A percentile compares a stretch with the other conserved stretches of the same genome.
Evolutionary conservation across 495 filamentous ascomycete genomes (phyloP).

Genomic region (Tuber brumale): DNA sequence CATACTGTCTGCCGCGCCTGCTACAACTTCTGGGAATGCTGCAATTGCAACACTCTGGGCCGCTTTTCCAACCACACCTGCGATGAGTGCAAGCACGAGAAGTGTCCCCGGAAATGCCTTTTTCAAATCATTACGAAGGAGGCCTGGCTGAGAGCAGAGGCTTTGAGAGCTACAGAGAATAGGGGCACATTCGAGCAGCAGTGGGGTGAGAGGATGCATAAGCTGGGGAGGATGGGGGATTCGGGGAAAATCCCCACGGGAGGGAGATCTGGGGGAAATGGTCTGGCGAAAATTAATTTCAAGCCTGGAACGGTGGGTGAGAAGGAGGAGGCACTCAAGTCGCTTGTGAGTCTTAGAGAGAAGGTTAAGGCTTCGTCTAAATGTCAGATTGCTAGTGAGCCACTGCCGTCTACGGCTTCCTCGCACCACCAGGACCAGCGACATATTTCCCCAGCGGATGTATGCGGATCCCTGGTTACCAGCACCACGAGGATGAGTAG

Average conservation of each 20-base stretch:
- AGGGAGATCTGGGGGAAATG: background rate
- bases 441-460: background rate
- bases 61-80: background rate
- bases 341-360: background rate
- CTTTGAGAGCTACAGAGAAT: background rate
- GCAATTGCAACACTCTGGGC: background rate
- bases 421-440: background rate
- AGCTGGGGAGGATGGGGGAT: background rate
- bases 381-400: background rate
- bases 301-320: background rate
- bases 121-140: background rate
- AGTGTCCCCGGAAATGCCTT: background rate
- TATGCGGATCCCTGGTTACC: background rate
- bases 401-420: background rate
- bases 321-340: background rate
- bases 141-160: background rate
- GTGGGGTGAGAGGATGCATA: background rate
- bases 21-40: constrained; percentile 3
- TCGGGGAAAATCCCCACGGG: background rate
- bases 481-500: background rate
- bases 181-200: background rate
- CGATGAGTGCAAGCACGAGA: background rate
- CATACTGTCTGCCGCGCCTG: background rate
- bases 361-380: background rate
- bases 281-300: background rate